phyloP scores from a whole-genome alignment of 1,139 yeast genomes.

The Pichia cactophila region DNA sequence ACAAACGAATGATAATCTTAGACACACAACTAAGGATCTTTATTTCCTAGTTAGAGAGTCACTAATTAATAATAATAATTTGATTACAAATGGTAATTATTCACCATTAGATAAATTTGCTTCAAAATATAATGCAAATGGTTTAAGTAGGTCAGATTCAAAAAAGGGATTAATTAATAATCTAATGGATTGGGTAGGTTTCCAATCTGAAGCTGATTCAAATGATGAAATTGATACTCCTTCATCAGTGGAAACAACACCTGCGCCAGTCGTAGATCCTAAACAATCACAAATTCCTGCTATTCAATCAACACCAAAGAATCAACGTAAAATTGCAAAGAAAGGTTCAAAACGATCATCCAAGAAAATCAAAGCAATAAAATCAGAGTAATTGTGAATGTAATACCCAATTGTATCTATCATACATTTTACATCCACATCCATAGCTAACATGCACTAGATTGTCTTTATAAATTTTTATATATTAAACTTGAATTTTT shows the following conservation, averaged over 20 bases:
- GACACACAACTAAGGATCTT: conserved; percentile 70
- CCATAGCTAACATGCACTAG: not conserved
- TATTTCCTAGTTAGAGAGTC: conserved; percentile 79
- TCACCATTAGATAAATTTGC: conserved; percentile 58
- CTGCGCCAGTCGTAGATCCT: not conserved
- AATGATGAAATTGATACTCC: conserved; percentile 13
- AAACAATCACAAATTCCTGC: not conserved
- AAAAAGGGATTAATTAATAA: conserved; percentile 45
- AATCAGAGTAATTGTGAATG: not conserved
- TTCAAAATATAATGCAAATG: conserved; percentile 47
- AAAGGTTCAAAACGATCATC: conserved; percentile 1
- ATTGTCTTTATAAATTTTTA: no score
- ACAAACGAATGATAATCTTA: conserved; percentile 61
- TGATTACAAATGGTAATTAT: conserved; percentile 14
- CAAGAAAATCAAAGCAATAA: not conserved
- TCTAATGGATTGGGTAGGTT: conserved; percentile 62
- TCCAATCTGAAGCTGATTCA: conserved; percentile 22
- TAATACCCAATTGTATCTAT: not conserved
- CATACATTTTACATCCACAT: not conserved
- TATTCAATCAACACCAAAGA: conserved; percentile 1
- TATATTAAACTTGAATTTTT: no score
- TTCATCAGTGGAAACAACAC: conserved; percentile 1
- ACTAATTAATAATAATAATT: conserved; percentile 37
- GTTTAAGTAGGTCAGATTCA: conserved; percentile 33
- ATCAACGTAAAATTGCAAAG: conserved; percentile 1